Evolutionary conservation across 306 rosid genomes (phyloP).

Genomic region (Cicer pinnatifidum): DNA sequence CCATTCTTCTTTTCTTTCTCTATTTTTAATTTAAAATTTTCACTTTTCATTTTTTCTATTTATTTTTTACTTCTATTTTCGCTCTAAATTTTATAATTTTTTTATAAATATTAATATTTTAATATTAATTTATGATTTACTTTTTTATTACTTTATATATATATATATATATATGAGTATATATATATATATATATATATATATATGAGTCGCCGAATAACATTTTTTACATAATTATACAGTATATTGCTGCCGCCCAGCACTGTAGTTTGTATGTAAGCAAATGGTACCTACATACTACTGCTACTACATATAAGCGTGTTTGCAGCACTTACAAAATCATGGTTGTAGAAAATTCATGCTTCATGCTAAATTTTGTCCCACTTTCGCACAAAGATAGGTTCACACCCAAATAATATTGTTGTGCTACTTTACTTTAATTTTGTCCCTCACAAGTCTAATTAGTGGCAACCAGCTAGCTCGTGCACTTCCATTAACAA

Average conservation of each 20-base stretch:
- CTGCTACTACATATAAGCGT: slow-evolving; percentile 21
- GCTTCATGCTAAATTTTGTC: slow-evolving; percentile 38
- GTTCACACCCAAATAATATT: slow-evolving; percentile 39
- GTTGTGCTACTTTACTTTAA: slow-evolving; percentile 16
- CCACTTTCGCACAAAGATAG: slow-evolving; percentile 39
- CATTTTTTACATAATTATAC: background rate
- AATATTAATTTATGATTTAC: too few relatives aligned
- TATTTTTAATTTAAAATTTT: too few relatives aligned
- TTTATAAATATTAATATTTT: too few relatives aligned
- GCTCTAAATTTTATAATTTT: too few relatives aligned
- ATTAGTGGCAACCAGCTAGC: slow-evolving; percentile 54
- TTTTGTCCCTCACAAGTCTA: slow-evolving; percentile 9
- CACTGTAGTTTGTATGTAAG: slow-evolving; percentile 22
- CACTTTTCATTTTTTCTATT: too few relatives aligned
- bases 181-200: too few relatives aligned
- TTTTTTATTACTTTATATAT: too few relatives aligned
- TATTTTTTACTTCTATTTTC: too few relatives aligned
- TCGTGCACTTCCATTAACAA: slow-evolving; percentile 40
- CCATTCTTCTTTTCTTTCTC: too few relatives aligned
- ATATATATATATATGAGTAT: too few relatives aligned
- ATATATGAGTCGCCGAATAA: too few relatives aligned
- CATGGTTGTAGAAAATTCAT: slow-evolving; percentile 37
- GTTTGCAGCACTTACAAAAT: slow-evolving; percentile 42
- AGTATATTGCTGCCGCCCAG: slow-evolving; percentile 12
- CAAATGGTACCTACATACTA: slow-evolving; percentile 16